Conservation (phyloP, 352 stramenopile genomes). For the Blastocystis sp. region DNA sequence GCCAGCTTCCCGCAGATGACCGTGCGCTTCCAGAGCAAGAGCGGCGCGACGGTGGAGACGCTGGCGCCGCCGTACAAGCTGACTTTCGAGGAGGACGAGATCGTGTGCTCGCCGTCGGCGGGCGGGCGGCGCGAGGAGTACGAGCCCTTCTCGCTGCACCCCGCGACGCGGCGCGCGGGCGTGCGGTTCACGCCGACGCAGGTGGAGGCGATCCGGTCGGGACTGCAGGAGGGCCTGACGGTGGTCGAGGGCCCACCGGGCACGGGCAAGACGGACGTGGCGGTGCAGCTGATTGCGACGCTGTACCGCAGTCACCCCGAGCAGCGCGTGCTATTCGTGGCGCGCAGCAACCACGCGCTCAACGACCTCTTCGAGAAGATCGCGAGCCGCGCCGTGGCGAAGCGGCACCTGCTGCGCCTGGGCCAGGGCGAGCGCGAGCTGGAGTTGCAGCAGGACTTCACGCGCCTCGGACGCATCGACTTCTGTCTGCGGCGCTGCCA, state of each 20-base stretch:
- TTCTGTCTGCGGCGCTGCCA: constrained; percentile 78
- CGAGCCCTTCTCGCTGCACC: too few relatives aligned
- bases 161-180: too few relatives aligned
- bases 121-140: too few relatives aligned
- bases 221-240: constrained; percentile 87
- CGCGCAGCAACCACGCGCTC: too few relatives aligned
- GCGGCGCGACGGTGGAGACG: background rate
- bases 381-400: constrained; percentile 72
- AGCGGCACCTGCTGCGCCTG: constrained; percentile 85
- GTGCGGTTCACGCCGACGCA: constrained; percentile 79
- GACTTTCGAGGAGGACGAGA: constrained; percentile 22
- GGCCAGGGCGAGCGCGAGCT: constrained; percentile 77
- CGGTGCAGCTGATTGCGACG: too few relatives aligned
- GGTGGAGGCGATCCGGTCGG: constrained; percentile 77
- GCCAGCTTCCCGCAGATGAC: constrained; percentile 73
- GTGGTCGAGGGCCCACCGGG: constrained; percentile 74
- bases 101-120: too few relatives aligned
- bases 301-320: too few relatives aligned
- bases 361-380: too few relatives aligned
- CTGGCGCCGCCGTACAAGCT: constrained; percentile 53
- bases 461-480: constrained; percentile 84
- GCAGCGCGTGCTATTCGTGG: too few relatives aligned
- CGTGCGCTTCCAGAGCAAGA: constrained; percentile 31
- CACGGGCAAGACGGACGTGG: too few relatives aligned
- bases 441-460: constrained; percentile 82